phyloP scores from a whole-genome alignment of 2,329 filamentous ascomycete species.

The Dothistroma pini region DNA sequence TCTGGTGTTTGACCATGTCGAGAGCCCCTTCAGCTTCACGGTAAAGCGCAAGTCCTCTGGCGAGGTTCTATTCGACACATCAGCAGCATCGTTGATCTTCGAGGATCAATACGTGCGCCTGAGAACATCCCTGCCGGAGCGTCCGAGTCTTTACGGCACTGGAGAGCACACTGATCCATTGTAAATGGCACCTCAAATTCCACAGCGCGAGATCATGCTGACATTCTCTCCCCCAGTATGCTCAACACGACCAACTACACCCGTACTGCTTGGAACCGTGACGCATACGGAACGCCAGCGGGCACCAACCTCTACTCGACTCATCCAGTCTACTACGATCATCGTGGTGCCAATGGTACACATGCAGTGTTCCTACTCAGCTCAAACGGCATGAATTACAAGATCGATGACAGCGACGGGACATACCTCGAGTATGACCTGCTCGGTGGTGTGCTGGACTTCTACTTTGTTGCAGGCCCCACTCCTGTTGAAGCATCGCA shows the following conservation, averaged over 20 bases:
- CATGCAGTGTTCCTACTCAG: slow-evolving; percentile 68
- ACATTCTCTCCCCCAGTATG: slow-evolving; percentile 13
- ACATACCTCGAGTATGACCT: slow-evolving; percentile 79
- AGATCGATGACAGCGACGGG: slow-evolving; percentile 61
- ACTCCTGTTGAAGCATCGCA: slow-evolving; percentile 45
- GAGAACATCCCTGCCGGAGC: slow-evolving; percentile 63
- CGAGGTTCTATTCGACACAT: slow-evolving; percentile 66
- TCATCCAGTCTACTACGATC: slow-evolving; percentile 73
- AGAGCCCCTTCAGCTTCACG: slow-evolving; percentile 64
- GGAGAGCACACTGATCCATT: slow-evolving; percentile 70
- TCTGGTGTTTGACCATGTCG: slow-evolving; percentile 53
- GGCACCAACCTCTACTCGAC: slow-evolving; percentile 67
- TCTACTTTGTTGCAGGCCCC: slow-evolving; percentile 52
- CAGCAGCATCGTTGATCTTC: slow-evolving; percentile 64
- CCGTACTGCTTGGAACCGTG: slow-evolving; percentile 66
- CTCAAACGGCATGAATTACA: slow-evolving; percentile 72
- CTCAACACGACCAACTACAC: slow-evolving; percentile 67
- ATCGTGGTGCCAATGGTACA: slow-evolving; percentile 54
- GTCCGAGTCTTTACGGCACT: slow-evolving; percentile 72
- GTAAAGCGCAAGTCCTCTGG: slow-evolving; percentile 56
- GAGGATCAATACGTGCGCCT: slow-evolving; percentile 74
- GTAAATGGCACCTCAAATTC: slow-evolving; percentile 14
- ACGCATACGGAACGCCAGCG: slow-evolving; percentile 58
- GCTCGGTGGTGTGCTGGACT: slow-evolving; percentile 70
- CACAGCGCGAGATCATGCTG: slow-evolving; percentile 2